A percentile compares a stretch with the other conserved stretches of the same genome.
phyloP scores from a whole-genome alignment of 1,284 basidiomycete species.

The Pascua sp. region DNA sequence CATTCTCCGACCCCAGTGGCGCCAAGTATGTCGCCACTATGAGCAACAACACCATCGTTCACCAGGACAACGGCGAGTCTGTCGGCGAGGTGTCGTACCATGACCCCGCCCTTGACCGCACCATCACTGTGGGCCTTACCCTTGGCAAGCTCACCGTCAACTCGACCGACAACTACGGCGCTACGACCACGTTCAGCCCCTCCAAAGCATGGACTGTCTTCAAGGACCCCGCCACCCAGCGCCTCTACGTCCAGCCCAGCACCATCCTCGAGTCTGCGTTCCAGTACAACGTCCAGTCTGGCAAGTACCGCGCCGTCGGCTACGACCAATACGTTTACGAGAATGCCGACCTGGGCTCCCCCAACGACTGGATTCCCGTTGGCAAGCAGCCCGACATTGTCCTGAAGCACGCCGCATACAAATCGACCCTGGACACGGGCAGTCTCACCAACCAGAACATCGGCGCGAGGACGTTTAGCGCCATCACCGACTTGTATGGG shows the following conservation, averaged over 20 bases:
- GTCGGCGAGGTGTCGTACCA: neutral
- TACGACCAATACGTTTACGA: neutral
- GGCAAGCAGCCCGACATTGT: neutral
- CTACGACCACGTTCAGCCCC: neutral
- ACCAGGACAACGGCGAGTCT: neutral
- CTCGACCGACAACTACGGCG: constrained; percentile 3
- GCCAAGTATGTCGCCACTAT: neutral
- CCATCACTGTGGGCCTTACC: neutral
- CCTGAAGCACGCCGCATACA: neutral
- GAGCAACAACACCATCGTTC: neutral
- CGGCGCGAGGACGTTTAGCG: neutral
- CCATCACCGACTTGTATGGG: neutral
- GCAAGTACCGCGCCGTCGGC: constrained; percentile 1
- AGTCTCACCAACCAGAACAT: constrained; percentile 2
- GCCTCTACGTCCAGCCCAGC: constrained; percentile 1
- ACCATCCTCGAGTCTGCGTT: neutral
- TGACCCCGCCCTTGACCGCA: neutral
- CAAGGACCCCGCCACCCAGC: neutral
- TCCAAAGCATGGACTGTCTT: neutral
- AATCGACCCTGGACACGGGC: constrained; percentile 1
- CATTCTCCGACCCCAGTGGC: neutral
- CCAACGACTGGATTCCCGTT: neutral
- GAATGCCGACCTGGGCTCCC: constrained; percentile 2
- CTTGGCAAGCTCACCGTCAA: neutral
- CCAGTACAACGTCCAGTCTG: constrained; percentile 1